These are phyloP conservation scores for Pleurotus ostreatus DNA, from an alignment of 768 basidiomycete genomes.

Conservation along the genomic window DNA sequence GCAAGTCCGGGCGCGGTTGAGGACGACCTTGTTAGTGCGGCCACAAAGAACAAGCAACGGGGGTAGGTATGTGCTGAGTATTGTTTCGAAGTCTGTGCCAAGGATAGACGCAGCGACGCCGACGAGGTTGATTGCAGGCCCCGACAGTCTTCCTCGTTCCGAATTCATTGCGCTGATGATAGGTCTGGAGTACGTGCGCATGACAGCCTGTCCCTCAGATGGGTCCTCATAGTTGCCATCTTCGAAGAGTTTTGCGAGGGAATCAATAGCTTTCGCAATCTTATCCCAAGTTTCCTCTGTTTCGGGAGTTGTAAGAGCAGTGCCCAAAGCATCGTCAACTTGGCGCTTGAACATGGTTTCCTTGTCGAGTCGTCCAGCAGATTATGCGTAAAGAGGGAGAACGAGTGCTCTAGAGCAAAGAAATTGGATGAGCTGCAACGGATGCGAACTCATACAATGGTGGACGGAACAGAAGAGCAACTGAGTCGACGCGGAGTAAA, in stretches of 20 bases:
- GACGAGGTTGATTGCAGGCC: conserved; percentile 63
- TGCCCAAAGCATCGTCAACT: conserved; percentile 35
- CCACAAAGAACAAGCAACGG: conserved; percentile 62
- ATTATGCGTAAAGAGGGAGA: no score
- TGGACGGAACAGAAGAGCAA: no score
- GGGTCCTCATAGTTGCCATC: conserved; percentile 51
- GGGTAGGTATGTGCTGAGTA: conserved; percentile 66
- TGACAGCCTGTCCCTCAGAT: conserved; percentile 41
- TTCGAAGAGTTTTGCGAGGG: conserved; percentile 44
- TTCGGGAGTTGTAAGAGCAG: conserved; percentile 44
- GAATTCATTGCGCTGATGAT: conserved; percentile 62
- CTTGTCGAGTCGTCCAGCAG: background rate
- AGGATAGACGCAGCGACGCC: conserved; percentile 48
- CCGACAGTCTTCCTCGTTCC: conserved; percentile 71
- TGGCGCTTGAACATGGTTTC: conserved; percentile 21
- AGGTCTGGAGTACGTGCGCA: conserved; percentile 50
- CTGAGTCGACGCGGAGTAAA: no score
- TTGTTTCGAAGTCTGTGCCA: conserved; percentile 59
- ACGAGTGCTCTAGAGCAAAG: no score
- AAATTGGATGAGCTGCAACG: no score
- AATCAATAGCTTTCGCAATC: conserved; percentile 46
- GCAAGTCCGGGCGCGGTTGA: conserved; percentile 58
- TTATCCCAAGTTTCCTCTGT: conserved; percentile 80
- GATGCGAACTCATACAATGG: no score
- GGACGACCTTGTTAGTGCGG: conserved; percentile 76